phyloP scores from a whole-genome alignment of 257 asterid species.

The Fraxinus anomala region DNA sequence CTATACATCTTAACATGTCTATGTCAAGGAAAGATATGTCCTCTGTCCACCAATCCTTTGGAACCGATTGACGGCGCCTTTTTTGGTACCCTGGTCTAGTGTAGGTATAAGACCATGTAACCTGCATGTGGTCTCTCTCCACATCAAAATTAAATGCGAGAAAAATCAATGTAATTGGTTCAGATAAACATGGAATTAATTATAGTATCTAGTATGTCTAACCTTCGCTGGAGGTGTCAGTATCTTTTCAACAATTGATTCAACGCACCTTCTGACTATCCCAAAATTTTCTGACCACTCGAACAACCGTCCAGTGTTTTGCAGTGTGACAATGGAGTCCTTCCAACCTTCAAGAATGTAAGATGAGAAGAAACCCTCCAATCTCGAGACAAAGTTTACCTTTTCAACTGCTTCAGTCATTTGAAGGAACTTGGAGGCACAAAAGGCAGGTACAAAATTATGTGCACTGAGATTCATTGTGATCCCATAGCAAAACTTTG shows the following conservation, averaged over 20 bases:
- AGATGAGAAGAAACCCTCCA: slow-evolving; percentile 65
- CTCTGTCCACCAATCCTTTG: slow-evolving; percentile 94
- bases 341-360: slow-evolving; percentile 81
- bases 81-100: slow-evolving; percentile 61
- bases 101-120: slow-evolving; percentile 77
- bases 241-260: slow-evolving; percentile 72
- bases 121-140: slow-evolving; percentile 38
- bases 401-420: slow-evolving; percentile 71
- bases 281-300: slow-evolving; percentile 77
- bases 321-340: slow-evolving; percentile 58
- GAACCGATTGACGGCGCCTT: slow-evolving; percentile 50
- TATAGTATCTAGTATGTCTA: slow-evolving; percentile 16
- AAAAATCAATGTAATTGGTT: not conserved
- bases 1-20: slow-evolving; percentile 65
- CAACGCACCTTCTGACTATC: slow-evolving; percentile 66
- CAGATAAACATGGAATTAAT: slow-evolving; percentile 7
- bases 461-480: slow-evolving; percentile 71
- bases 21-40: slow-evolving; percentile 62
- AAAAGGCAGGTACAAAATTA: slow-evolving; percentile 55
- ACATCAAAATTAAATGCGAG: slow-evolving; percentile 18
- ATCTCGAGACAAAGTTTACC: slow-evolving; percentile 55
- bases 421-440: slow-evolving; percentile 70
- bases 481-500: slow-evolving; percentile 78
- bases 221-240: slow-evolving; percentile 65
- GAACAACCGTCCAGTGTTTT: slow-evolving; percentile 37